Conservation (phyloP, 345 rosid genomes). For the Salix viminalis region DNA sequence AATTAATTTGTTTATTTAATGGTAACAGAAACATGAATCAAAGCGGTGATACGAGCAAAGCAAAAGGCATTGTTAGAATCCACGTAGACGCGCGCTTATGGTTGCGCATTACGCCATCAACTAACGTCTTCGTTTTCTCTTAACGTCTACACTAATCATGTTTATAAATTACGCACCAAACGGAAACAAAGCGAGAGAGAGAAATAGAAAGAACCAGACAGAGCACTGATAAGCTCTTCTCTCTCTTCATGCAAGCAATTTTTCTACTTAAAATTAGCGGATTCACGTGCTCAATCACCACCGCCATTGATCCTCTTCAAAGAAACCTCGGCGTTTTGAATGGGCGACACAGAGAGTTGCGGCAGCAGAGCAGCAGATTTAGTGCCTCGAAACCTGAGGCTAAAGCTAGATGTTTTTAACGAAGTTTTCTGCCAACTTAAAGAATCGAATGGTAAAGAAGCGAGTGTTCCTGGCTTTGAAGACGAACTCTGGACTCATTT, state of each 20-base stretch:
- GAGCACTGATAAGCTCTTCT: background rate
- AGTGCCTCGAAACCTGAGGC: constrained; percentile 37
- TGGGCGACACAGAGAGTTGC: constrained; percentile 55
- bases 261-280: background rate
- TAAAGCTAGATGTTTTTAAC: constrained; percentile 41
- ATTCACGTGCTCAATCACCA: background rate
- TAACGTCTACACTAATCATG: background rate
- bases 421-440: constrained; percentile 45
- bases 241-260: background rate
- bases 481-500: constrained; percentile 65
- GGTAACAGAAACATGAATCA: background rate
- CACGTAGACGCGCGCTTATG: constrained; percentile 43
- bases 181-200: background rate
- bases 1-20: background rate
- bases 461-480: constrained; percentile 42
- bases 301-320: background rate
- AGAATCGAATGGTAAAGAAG: constrained; percentile 36
- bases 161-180: background rate
- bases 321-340: constrained; percentile 4
- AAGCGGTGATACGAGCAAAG: constrained; percentile 33
- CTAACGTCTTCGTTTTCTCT: constrained; percentile 12
- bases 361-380: constrained; percentile 48
- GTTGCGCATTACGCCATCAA: constrained; percentile 42
- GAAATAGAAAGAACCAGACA: background rate
- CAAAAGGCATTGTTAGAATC: constrained; percentile 37